Conservation (phyloP, 2,329 filamentous ascomycete genomes). For the Phyllosticta citrichinensis region DNA sequence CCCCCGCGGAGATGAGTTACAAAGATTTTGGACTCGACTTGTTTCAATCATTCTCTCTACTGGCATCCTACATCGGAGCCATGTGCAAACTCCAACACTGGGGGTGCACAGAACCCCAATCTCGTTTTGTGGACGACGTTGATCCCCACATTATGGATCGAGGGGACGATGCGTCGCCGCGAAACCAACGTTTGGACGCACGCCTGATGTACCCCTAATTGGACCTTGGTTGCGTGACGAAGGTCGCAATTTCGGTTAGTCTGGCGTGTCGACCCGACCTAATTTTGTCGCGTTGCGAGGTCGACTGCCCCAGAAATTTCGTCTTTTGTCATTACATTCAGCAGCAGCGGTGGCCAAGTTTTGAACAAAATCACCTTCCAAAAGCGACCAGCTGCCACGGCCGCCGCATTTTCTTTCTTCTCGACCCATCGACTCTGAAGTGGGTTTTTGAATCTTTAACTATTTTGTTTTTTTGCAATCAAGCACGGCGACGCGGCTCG, state of each 20-base stretch:
- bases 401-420: not conserved
- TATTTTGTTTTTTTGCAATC: not conserved
- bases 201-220: not conserved
- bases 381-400: not conserved
- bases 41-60: not conserved
- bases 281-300: not conserved
- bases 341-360: not conserved
- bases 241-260: not conserved
- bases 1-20: constrained; percentile 23
- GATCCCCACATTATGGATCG: not conserved
- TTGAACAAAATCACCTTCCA: not conserved
- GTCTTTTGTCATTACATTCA: not conserved
- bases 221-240: not conserved
- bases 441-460: not conserved
- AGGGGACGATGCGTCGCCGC: not conserved
- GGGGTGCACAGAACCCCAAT: not conserved
- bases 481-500: not conserved
- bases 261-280: not conserved
- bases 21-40: not conserved
- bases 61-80: not conserved
- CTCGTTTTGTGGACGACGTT: not conserved
- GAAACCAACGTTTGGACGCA: not conserved
- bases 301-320: not conserved
- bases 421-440: not conserved
- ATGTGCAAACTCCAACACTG: not conserved